Conservation (phyloP, 2,329 filamentous ascomycete genomes). For the Alternaria sp. region DNA sequence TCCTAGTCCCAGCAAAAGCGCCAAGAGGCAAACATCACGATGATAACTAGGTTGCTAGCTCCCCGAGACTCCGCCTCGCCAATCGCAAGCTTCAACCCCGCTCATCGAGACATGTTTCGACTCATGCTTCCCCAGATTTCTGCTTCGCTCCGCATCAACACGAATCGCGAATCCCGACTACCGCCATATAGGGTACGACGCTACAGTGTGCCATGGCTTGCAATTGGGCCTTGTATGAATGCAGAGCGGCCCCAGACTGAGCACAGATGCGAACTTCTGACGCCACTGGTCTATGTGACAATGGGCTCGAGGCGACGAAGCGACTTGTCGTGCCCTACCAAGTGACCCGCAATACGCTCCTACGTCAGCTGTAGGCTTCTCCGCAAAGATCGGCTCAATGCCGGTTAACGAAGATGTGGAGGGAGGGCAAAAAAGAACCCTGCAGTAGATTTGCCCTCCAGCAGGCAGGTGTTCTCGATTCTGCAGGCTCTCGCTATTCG, state of each 20-base stretch:
- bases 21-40: constrained; percentile 7
- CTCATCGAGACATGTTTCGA: background rate
- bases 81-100: constrained; percentile 10
- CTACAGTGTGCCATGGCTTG: constrained; percentile 4
- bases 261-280: constrained; percentile 5
- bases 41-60: background rate
- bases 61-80: constrained; percentile 11
- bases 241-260: constrained; percentile 6
- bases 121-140: constrained; percentile 9
- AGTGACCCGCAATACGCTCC: background rate
- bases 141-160: constrained; percentile 5
- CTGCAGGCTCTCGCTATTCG: background rate
- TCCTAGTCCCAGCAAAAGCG: constrained; percentile 1
- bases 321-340: constrained; percentile 5
- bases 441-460: background rate
- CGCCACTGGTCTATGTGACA: constrained; percentile 18
- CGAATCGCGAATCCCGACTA: constrained; percentile 13
- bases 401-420: background rate
- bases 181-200: background rate
- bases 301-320: background rate
- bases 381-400: background rate
- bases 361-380: background rate
- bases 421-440: background rate
- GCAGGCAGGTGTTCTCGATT: constrained; percentile 1
- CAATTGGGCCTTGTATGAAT: constrained; percentile 13